These are phyloP conservation scores for Leptomonas pyrrhocoris DNA, from an alignment of 208 protist species.

Conservation along the genomic window DNA sequence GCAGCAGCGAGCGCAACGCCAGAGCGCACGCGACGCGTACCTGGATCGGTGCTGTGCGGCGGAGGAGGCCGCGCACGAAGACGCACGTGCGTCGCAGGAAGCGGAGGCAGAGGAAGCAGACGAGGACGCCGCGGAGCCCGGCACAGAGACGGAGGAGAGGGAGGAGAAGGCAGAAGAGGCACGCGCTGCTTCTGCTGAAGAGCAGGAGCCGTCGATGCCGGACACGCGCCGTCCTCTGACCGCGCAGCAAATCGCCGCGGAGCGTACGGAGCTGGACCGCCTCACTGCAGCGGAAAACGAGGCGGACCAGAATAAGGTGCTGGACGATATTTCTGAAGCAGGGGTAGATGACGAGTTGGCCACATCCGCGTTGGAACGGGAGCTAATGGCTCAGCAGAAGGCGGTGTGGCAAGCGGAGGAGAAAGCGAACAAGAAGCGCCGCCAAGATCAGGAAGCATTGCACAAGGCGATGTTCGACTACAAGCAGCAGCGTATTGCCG, in stretches of 20 bases:
- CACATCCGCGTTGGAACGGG: not conserved
- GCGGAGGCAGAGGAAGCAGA: not conserved
- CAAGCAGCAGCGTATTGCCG: constrained; percentile 52
- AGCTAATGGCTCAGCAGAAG: constrained; percentile 18
- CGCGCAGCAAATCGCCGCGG: constrained; percentile 5
- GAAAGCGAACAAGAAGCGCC: constrained; percentile 18
- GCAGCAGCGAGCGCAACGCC: constrained; percentile 14
- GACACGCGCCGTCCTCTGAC: not conserved
- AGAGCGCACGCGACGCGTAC: constrained; percentile 27
- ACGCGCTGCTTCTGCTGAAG: not conserved
- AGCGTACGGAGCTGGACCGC: constrained; percentile 9
- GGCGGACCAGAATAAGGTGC: not conserved
- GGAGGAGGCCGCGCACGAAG: constrained; percentile 10
- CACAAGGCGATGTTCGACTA: constrained; percentile 43
- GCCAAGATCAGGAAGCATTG: constrained; percentile 28
- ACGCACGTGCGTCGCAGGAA: constrained; percentile 19
- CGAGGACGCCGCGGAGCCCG: not conserved
- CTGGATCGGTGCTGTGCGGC: constrained; percentile 12
- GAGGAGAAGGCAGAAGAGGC: not conserved
- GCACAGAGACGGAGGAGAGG: not conserved
- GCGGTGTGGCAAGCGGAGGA: constrained; percentile 28
- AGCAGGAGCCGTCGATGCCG: not conserved
- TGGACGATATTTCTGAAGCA: not conserved
- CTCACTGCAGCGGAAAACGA: not conserved
- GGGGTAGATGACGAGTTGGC: not conserved